Evolutionary conservation across 345 rosid genomes (phyloP).

Genomic region (Combretum micranthum): DNA sequence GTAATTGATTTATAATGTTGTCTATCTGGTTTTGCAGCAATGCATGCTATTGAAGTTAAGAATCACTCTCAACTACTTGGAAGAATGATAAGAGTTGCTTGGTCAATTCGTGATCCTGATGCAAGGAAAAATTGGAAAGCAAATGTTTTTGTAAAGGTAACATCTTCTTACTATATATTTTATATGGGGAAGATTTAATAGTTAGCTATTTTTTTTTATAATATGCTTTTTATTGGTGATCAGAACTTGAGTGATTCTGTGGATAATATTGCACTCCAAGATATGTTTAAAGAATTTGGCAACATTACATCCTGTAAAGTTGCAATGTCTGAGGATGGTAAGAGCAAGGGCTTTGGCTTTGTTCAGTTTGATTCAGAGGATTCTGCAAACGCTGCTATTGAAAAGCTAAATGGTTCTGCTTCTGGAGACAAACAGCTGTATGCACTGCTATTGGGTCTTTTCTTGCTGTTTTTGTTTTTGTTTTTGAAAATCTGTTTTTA

Average conservation of each 20-base stretch:
- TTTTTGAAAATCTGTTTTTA: not conserved
- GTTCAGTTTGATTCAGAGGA: slow-evolving; percentile 54
- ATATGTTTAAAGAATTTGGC: slow-evolving; percentile 52
- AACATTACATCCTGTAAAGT: slow-evolving; percentile 59
- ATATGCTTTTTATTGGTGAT: not conserved
- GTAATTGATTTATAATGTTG: too few species aligned
- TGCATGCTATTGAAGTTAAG: slow-evolving; percentile 49
- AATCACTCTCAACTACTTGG: slow-evolving; percentile 54
- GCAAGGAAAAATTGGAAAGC: slow-evolving; percentile 64
- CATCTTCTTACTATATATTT: not conserved
- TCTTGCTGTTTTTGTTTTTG: not conserved
- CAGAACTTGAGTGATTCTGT: slow-evolving; percentile 58
- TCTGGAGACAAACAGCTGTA: slow-evolving; percentile 56
- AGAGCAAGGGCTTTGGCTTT: slow-evolving; percentile 69
- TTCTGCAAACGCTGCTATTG: slow-evolving; percentile 63
- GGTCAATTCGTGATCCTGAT: slow-evolving; percentile 68
- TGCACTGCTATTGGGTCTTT: slow-evolving; percentile 9
- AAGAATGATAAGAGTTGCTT: slow-evolving; percentile 54
- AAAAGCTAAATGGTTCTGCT: slow-evolving; percentile 35
- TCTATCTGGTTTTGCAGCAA: slow-evolving; percentile 32
- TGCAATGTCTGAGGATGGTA: slow-evolving; percentile 49
- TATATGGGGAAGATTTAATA: not conserved
- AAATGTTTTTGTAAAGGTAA: slow-evolving; percentile 72
- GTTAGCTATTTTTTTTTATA: not conserved
- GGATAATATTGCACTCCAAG: slow-evolving; percentile 37